Percentiles rank a stretch among this genome's conserved stretches.
These are phyloP conservation scores for Immersiporthe knoxdaviesiana DNA, from an alignment of 2,329 filamentous ascomycete species.

Conservation along the genomic window DNA sequence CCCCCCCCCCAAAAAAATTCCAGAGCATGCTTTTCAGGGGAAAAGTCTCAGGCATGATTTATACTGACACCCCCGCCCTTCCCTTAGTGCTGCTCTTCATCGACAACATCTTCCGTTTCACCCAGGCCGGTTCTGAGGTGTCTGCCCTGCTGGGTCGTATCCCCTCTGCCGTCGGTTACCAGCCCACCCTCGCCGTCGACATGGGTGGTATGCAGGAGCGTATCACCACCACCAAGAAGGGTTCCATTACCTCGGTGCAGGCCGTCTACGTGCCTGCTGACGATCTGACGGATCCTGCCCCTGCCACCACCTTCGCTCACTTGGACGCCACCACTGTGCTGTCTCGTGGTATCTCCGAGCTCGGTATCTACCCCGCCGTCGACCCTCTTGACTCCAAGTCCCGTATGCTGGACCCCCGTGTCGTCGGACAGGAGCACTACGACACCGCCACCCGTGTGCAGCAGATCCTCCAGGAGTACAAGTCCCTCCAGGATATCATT, in stretches of 20 bases:
- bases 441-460: slow-evolving; percentile 90
- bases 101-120: slow-evolving; percentile 99
- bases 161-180: slow-evolving; percentile 99
- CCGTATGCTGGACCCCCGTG: slow-evolving; percentile 98
- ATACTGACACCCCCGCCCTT: background rate
- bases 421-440: slow-evolving; percentile 98
- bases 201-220: slow-evolving; percentile 99
- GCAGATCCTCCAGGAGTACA: slow-evolving; percentile 99
- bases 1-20: no score
- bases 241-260: slow-evolving; percentile 99
- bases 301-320: slow-evolving; percentile 99
- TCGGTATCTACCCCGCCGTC: slow-evolving; percentile 99
- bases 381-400: slow-evolving; percentile 99
- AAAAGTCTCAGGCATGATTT: background rate
- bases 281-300: slow-evolving; percentile 99
- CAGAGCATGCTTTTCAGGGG: background rate
- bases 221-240: slow-evolving; percentile 99
- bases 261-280: slow-evolving; percentile 99
- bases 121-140: slow-evolving; percentile 99
- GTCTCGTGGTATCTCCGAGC: slow-evolving; percentile 99
- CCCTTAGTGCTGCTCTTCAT: slow-evolving; percentile 90
- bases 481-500: slow-evolving; percentile 99
- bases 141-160: slow-evolving; percentile 99
- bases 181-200: slow-evolving; percentile 96
- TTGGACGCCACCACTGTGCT: slow-evolving; percentile 99